phyloP scores from a whole-genome alignment of 495 filamentous ascomycete genomes.

The Hypoxylon subgilvum region DNA sequence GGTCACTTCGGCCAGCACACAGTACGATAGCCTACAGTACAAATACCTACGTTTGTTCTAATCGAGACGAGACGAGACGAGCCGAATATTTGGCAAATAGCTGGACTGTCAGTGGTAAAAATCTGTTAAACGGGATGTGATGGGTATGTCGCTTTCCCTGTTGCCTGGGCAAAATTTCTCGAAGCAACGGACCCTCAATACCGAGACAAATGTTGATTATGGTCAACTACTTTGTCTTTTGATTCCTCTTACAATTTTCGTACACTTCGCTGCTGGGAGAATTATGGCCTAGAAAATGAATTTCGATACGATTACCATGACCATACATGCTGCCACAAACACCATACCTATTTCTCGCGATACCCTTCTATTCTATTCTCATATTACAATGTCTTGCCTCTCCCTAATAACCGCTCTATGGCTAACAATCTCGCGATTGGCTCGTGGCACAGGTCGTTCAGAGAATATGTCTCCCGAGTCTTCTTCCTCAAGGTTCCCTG shows the following conservation, averaged over 20 bases:
- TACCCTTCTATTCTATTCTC: not conserved
- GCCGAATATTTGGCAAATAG: constrained; percentile 10
- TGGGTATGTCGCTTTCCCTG: constrained; percentile 29
- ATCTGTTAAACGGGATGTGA: constrained; percentile 33
- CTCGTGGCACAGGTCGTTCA: constrained; percentile 23
- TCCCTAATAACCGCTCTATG: constrained; percentile 18
- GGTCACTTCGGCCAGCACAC: too few relatives aligned
- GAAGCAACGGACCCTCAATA: not conserved
- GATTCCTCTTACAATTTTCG: not conserved
- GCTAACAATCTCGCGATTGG: constrained; percentile 43
- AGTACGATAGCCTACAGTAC: too few relatives aligned
- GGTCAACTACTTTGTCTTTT: not conserved
- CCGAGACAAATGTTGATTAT: constrained; percentile 4
- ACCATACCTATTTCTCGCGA: constrained; percentile 1
- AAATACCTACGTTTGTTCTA: constrained; percentile 4
- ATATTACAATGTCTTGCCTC: constrained; percentile 26
- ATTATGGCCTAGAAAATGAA: constrained; percentile 4
- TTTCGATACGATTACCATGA: not conserved
- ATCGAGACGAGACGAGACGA: constrained; percentile 17
- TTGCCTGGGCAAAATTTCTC: constrained; percentile 1
- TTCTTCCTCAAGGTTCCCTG: constrained; percentile 76
- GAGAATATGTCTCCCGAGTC: constrained; percentile 70
- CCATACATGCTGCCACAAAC: not conserved
- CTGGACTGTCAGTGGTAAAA: constrained; percentile 24
- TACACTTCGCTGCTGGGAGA: not conserved